These are phyloP conservation scores for Lablab purpureus DNA, from an alignment of 306 rosid species.

Conservation along the genomic window DNA sequence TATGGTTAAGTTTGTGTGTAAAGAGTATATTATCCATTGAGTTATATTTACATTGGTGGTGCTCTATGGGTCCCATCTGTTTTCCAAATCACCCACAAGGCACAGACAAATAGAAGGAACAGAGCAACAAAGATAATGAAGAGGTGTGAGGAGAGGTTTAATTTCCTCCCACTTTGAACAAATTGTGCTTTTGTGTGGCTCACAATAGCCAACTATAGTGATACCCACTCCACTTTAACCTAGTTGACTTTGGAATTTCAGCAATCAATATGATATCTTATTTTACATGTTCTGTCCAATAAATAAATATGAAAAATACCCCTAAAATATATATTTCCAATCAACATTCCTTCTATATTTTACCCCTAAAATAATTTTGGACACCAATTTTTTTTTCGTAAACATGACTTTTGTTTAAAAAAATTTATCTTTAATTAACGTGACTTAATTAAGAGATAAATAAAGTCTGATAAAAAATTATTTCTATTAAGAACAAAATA, in stretches of 20 bases:
- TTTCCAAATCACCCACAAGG: background rate
- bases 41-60: background rate
- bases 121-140: background rate
- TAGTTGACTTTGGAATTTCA: background rate
- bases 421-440: too few species aligned
- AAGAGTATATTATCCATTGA: background rate
- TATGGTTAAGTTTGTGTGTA: background rate
- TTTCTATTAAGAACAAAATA: too few species aligned
- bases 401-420: too few species aligned
- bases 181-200: slow-evolving; percentile 22
- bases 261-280: background rate
- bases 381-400: too few species aligned
- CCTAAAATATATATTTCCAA: too few species aligned
- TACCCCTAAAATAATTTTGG: too few species aligned
- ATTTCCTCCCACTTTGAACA: slow-evolving; percentile 32
- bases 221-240: slow-evolving; percentile 26
- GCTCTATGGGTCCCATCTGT: slow-evolving; percentile 29
- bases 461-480: too few species aligned
- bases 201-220: slow-evolving; percentile 25
- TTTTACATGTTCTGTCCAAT: too few species aligned
- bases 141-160: background rate
- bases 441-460: too few species aligned
- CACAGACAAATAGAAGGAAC: slow-evolving; percentile 15
- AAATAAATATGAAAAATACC: too few species aligned
- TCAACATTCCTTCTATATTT: too few species aligned